Conservation (phyloP, 164 flowering plant species). For the Platanus orientalis region DNA sequence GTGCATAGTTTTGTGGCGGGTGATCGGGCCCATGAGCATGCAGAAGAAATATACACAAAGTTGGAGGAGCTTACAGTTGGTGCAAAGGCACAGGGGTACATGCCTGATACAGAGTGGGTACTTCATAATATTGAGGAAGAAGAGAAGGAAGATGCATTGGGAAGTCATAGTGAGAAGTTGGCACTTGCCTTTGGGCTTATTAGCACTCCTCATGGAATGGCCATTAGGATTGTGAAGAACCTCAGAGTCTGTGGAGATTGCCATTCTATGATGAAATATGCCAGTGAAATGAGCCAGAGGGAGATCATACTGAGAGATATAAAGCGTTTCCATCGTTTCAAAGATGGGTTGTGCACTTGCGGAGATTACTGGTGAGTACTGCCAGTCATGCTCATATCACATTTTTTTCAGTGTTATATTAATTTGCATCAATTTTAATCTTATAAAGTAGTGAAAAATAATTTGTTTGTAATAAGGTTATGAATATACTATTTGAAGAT, state of each 20-base stretch:
- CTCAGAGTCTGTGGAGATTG: slow-evolving; percentile 43
- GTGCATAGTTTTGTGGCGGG: slow-evolving; percentile 42
- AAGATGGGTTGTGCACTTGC: slow-evolving; percentile 47
- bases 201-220: slow-evolving; percentile 22
- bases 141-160: slow-evolving; percentile 52
- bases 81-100: slow-evolving; percentile 35
- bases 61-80: slow-evolving; percentile 31
- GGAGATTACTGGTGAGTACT: slow-evolving; percentile 54
- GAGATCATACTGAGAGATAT: slow-evolving; percentile 52
- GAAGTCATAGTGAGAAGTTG: slow-evolving; percentile 50
- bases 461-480: too few relatives aligned
- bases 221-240: slow-evolving; percentile 43
- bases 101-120: slow-evolving; percentile 43
- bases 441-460: too few relatives aligned
- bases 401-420: too few relatives aligned
- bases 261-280: slow-evolving; percentile 44
- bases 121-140: slow-evolving; percentile 54
- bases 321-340: slow-evolving; percentile 50
- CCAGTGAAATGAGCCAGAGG: slow-evolving; percentile 29
- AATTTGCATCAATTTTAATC: too few relatives aligned
- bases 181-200: slow-evolving; percentile 50
- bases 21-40: slow-evolving; percentile 25
- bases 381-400: background rate
- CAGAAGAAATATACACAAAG: slow-evolving; percentile 28
- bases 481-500: too few relatives aligned